phyloP scores from a whole-genome alignment of 495 filamentous ascomycete species.

The Darksidea phi region DNA sequence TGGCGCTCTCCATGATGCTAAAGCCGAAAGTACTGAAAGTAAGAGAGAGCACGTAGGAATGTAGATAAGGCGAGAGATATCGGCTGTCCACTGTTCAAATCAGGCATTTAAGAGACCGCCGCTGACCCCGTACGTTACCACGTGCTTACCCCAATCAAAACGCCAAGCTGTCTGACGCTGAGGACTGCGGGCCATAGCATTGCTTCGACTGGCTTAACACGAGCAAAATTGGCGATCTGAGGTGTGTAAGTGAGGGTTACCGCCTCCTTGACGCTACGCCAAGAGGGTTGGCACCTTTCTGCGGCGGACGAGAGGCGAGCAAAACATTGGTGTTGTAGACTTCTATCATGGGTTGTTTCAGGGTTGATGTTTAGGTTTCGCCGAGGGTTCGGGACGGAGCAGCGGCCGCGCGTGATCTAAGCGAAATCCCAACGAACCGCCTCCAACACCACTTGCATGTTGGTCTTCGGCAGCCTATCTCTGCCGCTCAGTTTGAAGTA shows the following conservation, averaged over 20 bases:
- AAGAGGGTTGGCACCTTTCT: neutral
- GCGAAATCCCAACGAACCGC: no score
- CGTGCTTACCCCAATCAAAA: neutral
- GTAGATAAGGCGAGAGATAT: neutral
- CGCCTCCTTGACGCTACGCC: neutral
- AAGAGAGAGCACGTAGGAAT: neutral
- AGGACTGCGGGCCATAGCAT: neutral
- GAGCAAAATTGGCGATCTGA: neutral
- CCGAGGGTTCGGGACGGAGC: no score
- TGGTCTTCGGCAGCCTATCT: no score
- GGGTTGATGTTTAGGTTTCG: slow-evolving; percentile 20
- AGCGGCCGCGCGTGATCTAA: no score
- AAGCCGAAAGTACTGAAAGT: neutral
- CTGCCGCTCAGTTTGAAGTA: no score
- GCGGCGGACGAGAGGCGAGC: slow-evolving; percentile 1
- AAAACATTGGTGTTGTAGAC: slow-evolving; percentile 29
- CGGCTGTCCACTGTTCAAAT: neutral
- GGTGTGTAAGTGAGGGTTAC: neutral
- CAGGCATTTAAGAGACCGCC: neutral
- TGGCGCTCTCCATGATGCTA: slow-evolving; percentile 4
- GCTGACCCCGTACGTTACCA: neutral
- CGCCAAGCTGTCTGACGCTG: no score
- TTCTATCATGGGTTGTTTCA: slow-evolving; percentile 27
- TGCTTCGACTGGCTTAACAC: slow-evolving; percentile 4
- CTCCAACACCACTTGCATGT: no score